phyloP scores from a whole-genome alignment of 2,329 filamentous ascomycete genomes.

The Aspergillus alliaceus region DNA sequence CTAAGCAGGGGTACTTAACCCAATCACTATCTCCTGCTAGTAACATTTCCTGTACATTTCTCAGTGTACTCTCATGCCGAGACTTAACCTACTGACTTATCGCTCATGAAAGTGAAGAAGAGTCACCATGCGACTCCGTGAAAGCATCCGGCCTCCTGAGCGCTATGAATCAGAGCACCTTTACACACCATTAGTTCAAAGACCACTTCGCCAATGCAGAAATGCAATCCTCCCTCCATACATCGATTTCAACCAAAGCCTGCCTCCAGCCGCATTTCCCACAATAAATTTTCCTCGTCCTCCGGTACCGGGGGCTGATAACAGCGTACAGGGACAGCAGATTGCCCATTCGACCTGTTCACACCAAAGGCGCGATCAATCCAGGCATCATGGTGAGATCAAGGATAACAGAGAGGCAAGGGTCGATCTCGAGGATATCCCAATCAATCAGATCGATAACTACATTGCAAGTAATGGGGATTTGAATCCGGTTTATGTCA shows the following conservation, averaged over 20 bases:
- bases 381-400: not conserved
- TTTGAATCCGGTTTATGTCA: constrained; percentile 26
- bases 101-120: not conserved
- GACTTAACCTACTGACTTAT: not conserved
- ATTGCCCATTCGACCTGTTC: no score
- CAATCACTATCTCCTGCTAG: not conserved
- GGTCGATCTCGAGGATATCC: constrained; percentile 11
- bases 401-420: not conserved
- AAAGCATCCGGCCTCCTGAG: constrained; percentile 29
- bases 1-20: not conserved
- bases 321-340: not conserved
- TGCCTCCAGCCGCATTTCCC: constrained; percentile 45
- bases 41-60: not conserved
- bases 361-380: not conserved
- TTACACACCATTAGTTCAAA: constrained; percentile 14
- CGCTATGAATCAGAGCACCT: constrained; percentile 23
- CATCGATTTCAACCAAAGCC: constrained; percentile 39
- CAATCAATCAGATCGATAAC: constrained; percentile 20
- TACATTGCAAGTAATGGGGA: constrained; percentile 29
- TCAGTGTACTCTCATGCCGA: not conserved
- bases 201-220: constrained; percentile 12
- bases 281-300: constrained; percentile 28
- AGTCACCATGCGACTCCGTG: constrained; percentile 34
- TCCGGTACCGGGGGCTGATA: not conserved
- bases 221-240: constrained; percentile 14